Evolutionary conservation across 2,329 filamentous ascomycete genomes (phyloP), one percentile per base, ranked within the genome.

Genomic region (Aspergillus sp.): DNA sequence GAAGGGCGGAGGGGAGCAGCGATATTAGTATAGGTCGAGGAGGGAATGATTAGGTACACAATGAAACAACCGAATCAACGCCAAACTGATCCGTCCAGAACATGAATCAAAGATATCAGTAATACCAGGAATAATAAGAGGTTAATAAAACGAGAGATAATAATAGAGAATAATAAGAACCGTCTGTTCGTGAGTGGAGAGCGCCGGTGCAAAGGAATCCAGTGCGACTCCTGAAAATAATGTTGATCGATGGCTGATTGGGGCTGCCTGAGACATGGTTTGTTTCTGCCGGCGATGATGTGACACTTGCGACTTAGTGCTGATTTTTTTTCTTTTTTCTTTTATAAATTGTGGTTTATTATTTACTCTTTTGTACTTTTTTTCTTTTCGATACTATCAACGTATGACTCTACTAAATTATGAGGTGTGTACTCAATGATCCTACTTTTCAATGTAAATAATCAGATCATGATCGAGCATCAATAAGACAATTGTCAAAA

Each of bases 231-330:
- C 57, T 60, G 56, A 52, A 52, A 54, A 43, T 29, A 52, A 54
- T 58, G 58, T 10, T 38, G 54, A 57, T 51, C 45, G 32, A 43
- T n/a, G n/a, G 49, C 16, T 57, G 52, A 63, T 65, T 57, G 55
- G 58, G 48, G n/a, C 51, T 45, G 42, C 32, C 65, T 70, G 67
- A 70, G 67, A 70, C 67, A 69, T 61, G 58, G 59, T 55, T 55
- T 63, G 66, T 69, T 69, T 69, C 65, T 64, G 55, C 40, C 52
- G 49, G 58, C 42, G 46, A 57, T 58, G 57, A 58, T 57, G 55
- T 62, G 59, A 60, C 60, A 59, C 57, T 58, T 49, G 52, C 53
- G 57, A 49, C 29, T 38, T 52, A 41, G 38, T 52, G 49, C 16
- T 29, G 47, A 49, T 49, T 16, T 23, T 48, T 20, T 14, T 38